Percentiles rank a stretch among this genome's conserved stretches.
These are phyloP conservation scores for Ceratobasidium papillatum DNA, from an alignment of 1,284 basidiomycete species.

Conservation along the genomic window DNA sequence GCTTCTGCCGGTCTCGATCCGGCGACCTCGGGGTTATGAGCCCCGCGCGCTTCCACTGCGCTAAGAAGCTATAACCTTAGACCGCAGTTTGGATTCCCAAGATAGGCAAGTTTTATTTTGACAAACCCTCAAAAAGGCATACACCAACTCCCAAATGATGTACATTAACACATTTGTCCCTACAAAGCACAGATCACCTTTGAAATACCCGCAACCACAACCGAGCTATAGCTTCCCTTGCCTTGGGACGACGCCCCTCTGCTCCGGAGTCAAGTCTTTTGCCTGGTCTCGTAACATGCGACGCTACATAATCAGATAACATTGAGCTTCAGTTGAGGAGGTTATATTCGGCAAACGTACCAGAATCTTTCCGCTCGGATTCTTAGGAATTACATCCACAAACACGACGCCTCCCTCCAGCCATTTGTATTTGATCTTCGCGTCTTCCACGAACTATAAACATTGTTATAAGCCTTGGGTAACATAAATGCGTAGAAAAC, in stretches of 20 bases:
- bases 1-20: slow-evolving; percentile 34
- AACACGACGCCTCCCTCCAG: slow-evolving; percentile 74
- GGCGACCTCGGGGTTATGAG: slow-evolving; percentile 32
- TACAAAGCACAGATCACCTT: neutral
- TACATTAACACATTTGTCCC: neutral
- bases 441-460: slow-evolving; percentile 69
- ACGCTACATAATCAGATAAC: neutral
- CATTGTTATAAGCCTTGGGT: slow-evolving; percentile 36
- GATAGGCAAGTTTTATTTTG: neutral
- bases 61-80: slow-evolving; percentile 7
- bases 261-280: neutral
- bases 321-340: too few relatives aligned
- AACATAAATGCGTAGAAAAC: slow-evolving; percentile 29
- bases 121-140: neutral
- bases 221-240: neutral
- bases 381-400: slow-evolving; percentile 73
- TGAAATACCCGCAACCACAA: too few relatives aligned
- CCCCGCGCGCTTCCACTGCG: slow-evolving; percentile 32
- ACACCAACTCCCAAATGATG: neutral
- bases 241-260: neutral
- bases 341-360: slow-evolving; percentile 4
- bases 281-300: slow-evolving; percentile 23
- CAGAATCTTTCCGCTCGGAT: slow-evolving; percentile 55
- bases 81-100: neutral
- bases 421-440: slow-evolving; percentile 75